phyloP scores from a whole-genome alignment of 148 eudicot species.

The Silene conica region DNA sequence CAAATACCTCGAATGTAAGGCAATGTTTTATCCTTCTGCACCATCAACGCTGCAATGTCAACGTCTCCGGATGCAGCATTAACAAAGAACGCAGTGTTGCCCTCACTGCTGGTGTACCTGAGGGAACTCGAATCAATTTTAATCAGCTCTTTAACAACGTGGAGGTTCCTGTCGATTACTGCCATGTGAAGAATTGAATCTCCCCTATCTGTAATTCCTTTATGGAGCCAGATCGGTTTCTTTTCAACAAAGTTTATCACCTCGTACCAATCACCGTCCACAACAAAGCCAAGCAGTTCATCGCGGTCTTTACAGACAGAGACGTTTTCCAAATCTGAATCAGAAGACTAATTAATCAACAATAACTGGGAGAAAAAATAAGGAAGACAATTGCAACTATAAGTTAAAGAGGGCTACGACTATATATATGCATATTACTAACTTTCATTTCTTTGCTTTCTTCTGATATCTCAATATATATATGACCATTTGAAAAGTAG shows the following conservation, averaged over 20 bases:
- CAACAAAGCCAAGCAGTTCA: constrained; percentile 2
- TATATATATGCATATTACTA: too few relatives aligned
- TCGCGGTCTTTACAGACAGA: not conserved
- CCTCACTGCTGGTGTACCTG: too few relatives aligned
- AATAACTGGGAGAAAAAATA: not conserved
- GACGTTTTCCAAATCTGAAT: constrained; percentile 4
- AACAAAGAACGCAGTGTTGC: too few relatives aligned
- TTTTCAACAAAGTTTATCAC: not conserved
- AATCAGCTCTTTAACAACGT: constrained; percentile 7
- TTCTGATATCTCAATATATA: too few relatives aligned
- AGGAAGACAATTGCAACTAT: too few relatives aligned
- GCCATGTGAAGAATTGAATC: too few relatives aligned
- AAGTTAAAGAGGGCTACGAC: too few relatives aligned
- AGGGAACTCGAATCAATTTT: not conserved
- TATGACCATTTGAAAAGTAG: too few relatives aligned
- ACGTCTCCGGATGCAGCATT: too few relatives aligned
- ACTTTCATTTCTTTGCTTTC: not conserved
- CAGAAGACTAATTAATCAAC: too few relatives aligned
- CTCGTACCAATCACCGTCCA: constrained; percentile 7
- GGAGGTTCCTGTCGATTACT: too few relatives aligned
- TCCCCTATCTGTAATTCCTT: too few relatives aligned
- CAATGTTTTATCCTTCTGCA: constrained; percentile 8
- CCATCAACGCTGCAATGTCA: not conserved
- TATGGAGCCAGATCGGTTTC: not conserved
- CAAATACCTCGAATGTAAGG: constrained; percentile 21